Evolutionary conservation across 2,329 filamentous ascomycete species (phyloP).

Genomic region (Cadophora luteo-olivacea): DNA sequence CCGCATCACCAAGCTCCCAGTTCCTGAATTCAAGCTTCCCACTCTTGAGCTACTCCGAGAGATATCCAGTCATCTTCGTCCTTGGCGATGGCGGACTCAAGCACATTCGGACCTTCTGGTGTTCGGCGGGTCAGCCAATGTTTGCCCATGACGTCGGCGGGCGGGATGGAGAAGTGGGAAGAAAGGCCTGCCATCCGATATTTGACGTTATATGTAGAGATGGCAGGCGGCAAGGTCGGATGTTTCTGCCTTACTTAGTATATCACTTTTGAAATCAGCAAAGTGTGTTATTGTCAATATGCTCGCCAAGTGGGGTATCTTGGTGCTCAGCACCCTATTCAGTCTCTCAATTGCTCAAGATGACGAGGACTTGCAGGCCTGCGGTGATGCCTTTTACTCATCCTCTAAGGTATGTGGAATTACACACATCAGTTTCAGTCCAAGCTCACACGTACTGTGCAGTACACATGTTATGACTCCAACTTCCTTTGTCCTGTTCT

Average conservation of each 20-base stretch:
- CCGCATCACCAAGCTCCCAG: background rate
- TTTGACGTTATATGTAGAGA: background rate
- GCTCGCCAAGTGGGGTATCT: background rate
- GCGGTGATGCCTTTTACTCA: slow-evolving; percentile 32
- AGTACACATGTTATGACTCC: slow-evolving; percentile 49
- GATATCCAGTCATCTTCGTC: background rate
- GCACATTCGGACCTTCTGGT: background rate
- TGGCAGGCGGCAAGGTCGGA: background rate
- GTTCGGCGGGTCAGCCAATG: background rate
- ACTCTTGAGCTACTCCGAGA: background rate
- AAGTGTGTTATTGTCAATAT: background rate
- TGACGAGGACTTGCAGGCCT: slow-evolving; percentile 17
- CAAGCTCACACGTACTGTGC: background rate
- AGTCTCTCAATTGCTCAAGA: background rate
- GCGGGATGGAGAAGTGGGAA: background rate
- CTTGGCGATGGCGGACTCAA: background rate
- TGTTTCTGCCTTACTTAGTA: background rate
- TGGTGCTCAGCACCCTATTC: background rate
- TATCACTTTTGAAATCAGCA: background rate
- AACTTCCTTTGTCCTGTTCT: slow-evolving; percentile 48
- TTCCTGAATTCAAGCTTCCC: slow-evolving; percentile 13
- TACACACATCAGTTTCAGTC: background rate
- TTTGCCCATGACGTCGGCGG: slow-evolving; percentile 4
- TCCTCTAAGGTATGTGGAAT: slow-evolving; percentile 24
- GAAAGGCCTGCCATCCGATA: background rate